Percentiles rank a stretch among this genome's conserved stretches.
Conservation (phyloP, 2,329 filamentous ascomycete species). For the Pyrenochaeta sp. region DNA sequence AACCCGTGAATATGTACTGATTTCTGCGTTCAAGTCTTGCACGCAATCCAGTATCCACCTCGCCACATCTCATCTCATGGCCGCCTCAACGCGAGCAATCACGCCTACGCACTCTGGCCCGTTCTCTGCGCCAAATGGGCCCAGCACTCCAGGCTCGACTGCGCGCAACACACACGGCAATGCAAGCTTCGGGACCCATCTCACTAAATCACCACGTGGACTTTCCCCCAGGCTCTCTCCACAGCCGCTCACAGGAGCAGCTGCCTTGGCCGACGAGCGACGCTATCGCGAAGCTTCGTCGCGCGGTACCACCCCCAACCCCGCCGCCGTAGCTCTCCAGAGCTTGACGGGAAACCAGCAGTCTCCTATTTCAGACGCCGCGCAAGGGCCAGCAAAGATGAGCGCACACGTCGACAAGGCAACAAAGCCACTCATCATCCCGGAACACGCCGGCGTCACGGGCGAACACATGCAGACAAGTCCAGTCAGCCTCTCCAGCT, state of each 20-base stretch:
- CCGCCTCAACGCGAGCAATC: constrained; percentile 53
- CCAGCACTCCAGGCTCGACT: constrained; percentile 51
- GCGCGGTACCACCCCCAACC: constrained; percentile 60
- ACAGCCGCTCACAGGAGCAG: constrained; percentile 56
- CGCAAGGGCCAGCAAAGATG: constrained; percentile 54
- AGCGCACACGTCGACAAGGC: constrained; percentile 59
- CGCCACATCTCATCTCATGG: constrained; percentile 46
- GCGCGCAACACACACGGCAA: constrained; percentile 35
- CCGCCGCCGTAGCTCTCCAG: constrained; percentile 54
- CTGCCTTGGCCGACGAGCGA: constrained; percentile 59
- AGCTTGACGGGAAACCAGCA: constrained; percentile 53
- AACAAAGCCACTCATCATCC: constrained; percentile 59
- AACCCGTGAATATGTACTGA: constrained; percentile 13
- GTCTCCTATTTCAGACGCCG: constrained; percentile 51
- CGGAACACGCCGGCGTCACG: constrained; percentile 50
- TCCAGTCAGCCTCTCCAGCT: constrained; percentile 63
- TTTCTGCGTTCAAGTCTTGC: constrained; percentile 10
- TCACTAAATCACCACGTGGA: constrained; percentile 54
- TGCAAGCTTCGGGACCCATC: constrained; percentile 47
- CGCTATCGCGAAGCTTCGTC: constrained; percentile 53
- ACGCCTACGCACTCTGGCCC: constrained; percentile 54
- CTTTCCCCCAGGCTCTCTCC: constrained; percentile 53
- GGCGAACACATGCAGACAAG: constrained; percentile 60
- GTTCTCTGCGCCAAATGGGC: constrained; percentile 50
- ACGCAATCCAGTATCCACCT: constrained; percentile 1